Conservation (phyloP, 768 basidiomycete genomes). For the Suillus luteus region DNA sequence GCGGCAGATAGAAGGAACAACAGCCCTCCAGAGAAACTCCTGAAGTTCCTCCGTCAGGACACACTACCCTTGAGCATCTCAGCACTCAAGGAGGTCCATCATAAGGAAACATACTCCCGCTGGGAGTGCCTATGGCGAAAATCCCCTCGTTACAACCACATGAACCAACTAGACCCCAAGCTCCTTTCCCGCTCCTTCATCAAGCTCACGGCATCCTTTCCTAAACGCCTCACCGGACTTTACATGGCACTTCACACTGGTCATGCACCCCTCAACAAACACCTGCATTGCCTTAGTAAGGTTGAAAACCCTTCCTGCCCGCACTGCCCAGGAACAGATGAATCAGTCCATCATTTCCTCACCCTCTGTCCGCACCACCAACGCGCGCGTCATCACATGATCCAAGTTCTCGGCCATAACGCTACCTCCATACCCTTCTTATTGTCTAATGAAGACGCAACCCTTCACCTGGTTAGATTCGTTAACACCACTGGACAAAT, state of each 20-base stretch:
- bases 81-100: background rate
- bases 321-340: slow-evolving; percentile 14
- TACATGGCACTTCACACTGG: slow-evolving; percentile 34
- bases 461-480: too few species aligned
- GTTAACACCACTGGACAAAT: too few species aligned
- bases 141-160: background rate
- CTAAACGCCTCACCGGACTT: slow-evolving; percentile 22
- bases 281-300: slow-evolving; percentile 31
- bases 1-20: background rate
- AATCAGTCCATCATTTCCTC: too few species aligned
- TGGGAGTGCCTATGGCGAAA: slow-evolving; percentile 1
- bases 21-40: background rate
- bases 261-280: slow-evolving; percentile 31
- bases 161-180: background rate
- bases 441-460: too few species aligned
- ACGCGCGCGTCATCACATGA: too few species aligned
- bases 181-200: background rate
- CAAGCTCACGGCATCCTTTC: slow-evolving; percentile 13
- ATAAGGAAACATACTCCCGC: background rate
- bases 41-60: background rate
- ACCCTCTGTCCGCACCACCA: too few species aligned
- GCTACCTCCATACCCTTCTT: too few species aligned
- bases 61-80: background rate
- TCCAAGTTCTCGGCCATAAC: too few species aligned
- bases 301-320: slow-evolving; percentile 28